Evolutionary conservation across 495 filamentous ascomycete genomes (phyloP).

Genomic region (Bathelium albidoporum): DNA sequence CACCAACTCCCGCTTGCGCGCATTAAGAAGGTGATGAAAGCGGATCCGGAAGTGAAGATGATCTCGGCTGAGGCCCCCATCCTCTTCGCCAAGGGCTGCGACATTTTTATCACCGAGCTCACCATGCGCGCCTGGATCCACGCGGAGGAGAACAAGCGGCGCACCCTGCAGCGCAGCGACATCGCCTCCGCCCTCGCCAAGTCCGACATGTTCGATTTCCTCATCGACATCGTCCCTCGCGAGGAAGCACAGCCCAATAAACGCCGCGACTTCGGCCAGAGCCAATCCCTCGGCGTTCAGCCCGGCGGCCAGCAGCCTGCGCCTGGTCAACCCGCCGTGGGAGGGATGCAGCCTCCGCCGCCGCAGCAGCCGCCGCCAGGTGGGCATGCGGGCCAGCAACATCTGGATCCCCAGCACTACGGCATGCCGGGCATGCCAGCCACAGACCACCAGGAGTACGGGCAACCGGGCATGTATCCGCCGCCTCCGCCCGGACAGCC

Average conservation of each 20-base stretch:
- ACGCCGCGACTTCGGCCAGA: constrained; percentile 43
- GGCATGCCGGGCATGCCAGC: constrained; percentile 13
- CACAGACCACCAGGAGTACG: constrained; percentile 52
- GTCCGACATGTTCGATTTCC: constrained; percentile 99
- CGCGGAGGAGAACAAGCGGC: constrained; percentile 95
- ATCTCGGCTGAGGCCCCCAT: constrained; percentile 97
- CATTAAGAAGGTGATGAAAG: constrained; percentile 99
- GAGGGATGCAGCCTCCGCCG: constrained; percentile 53
- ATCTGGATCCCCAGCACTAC: constrained; percentile 30
- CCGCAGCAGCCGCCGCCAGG: constrained; percentile 60
- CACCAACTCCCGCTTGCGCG: constrained; percentile 91
- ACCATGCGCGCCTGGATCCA: constrained; percentile 99
- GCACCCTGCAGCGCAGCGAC: constrained; percentile 89
- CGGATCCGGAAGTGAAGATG: constrained; percentile 98
- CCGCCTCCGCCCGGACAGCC: constrained; percentile 62
- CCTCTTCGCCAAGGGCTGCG: constrained; percentile 95
- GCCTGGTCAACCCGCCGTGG: constrained; percentile 27
- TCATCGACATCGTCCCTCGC: constrained; percentile 95
- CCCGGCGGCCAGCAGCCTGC: constrained; percentile 11
- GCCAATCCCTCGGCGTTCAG: constrained; percentile 39
- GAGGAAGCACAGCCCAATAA: constrained; percentile 82
- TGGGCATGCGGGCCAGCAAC: constrained; percentile 45
- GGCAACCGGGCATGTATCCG: constrained; percentile 67
- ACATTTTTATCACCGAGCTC: constrained; percentile 98
- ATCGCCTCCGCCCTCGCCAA: constrained; percentile 93